Percentiles rank a stretch among this genome's conserved stretches.
Evolutionary conservation across 2,329 filamentous ascomycete species (phyloP).

Genomic region (Pseudocercospora ulei): DNA sequence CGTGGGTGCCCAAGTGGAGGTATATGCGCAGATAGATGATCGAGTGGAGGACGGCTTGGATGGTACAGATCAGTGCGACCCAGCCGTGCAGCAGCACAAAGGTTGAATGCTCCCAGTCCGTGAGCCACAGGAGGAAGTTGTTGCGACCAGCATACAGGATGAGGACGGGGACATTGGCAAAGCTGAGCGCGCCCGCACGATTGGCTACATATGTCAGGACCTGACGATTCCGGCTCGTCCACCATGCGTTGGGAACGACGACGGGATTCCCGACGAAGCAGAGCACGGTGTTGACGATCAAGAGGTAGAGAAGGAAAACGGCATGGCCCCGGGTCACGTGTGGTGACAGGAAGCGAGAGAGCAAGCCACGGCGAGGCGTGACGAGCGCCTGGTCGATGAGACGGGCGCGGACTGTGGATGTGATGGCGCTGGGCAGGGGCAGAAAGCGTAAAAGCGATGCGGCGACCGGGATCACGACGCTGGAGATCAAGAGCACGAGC

Average conservation of each 20-base stretch:
- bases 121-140: slow-evolving; percentile 42
- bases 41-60: slow-evolving; percentile 43
- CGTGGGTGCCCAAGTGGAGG: slow-evolving; percentile 14
- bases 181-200: slow-evolving; percentile 37
- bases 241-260: slow-evolving; percentile 27
- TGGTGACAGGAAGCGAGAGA: not conserved
- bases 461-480: slow-evolving; percentile 15
- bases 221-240: slow-evolving; percentile 5
- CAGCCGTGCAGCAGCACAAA: slow-evolving; percentile 44
- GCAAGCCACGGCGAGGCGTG: not conserved
- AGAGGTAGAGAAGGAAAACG: slow-evolving; percentile 23
- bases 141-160: slow-evolving; percentile 42
- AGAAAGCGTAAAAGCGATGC: slow-evolving; percentile 13
- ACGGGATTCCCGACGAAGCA: slow-evolving; percentile 21
- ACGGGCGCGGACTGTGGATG: slow-evolving; percentile 9
- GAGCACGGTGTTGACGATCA: slow-evolving; percentile 29
- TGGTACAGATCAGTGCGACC: slow-evolving; percentile 40
- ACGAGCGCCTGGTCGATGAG: slow-evolving; percentile 13
- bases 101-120: slow-evolving; percentile 44
- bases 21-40: slow-evolving; percentile 34
- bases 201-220: slow-evolving; percentile 23
- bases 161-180: slow-evolving; percentile 37
- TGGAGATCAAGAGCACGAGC: slow-evolving; percentile 17
- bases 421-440: slow-evolving; percentile 6
- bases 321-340: slow-evolving; percentile 20